Conservation (phyloP, 192 early-diverging fungal genomes). For the Dissophora ornata region DNA sequence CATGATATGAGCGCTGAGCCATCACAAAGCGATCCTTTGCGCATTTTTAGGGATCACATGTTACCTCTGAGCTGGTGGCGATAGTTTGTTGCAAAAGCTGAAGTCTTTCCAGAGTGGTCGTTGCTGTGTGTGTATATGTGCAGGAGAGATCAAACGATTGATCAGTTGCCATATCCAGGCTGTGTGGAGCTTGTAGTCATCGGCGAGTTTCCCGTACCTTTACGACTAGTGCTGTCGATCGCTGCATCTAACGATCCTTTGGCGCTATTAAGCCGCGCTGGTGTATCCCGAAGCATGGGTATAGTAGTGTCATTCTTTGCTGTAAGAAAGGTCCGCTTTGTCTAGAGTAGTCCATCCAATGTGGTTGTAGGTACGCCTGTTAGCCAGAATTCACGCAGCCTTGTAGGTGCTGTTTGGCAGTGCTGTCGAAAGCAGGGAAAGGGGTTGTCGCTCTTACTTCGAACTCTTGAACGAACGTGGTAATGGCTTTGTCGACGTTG, state of each 20-base stretch:
- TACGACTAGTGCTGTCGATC: neutral
- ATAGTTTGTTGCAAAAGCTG: conserved; percentile 19
- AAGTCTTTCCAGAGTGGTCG: conserved; percentile 10
- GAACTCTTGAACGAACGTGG: conserved; percentile 35
- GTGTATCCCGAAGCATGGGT: conserved; percentile 2
- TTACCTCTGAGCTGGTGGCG: conserved; percentile 16
- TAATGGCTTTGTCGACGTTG: conserved; percentile 32
- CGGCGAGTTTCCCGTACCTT: conserved; percentile 6
- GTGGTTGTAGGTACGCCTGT: neutral
- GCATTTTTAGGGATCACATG: too few relatives aligned
- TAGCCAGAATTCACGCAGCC: too few relatives aligned
- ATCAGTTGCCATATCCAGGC: neutral
- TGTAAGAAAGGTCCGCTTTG: conserved; percentile 11
- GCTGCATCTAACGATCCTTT: conserved; percentile 7
- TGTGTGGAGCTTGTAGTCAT: too few relatives aligned
- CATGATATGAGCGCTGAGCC: too few relatives aligned
- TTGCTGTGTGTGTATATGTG: conserved; percentile 3
- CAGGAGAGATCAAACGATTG: neutral
- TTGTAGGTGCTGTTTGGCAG: too few relatives aligned
- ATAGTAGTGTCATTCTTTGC: neutral
- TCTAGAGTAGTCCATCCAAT: conserved; percentile 8
- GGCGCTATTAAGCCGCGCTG: neutral
- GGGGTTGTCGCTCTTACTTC: conserved; percentile 23
- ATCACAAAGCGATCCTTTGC: too few relatives aligned
- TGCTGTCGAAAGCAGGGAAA: neutral